phyloP scores from a whole-genome alignment of 1,284 basidiomycete species.

The Ustilago trichophora region DNA sequence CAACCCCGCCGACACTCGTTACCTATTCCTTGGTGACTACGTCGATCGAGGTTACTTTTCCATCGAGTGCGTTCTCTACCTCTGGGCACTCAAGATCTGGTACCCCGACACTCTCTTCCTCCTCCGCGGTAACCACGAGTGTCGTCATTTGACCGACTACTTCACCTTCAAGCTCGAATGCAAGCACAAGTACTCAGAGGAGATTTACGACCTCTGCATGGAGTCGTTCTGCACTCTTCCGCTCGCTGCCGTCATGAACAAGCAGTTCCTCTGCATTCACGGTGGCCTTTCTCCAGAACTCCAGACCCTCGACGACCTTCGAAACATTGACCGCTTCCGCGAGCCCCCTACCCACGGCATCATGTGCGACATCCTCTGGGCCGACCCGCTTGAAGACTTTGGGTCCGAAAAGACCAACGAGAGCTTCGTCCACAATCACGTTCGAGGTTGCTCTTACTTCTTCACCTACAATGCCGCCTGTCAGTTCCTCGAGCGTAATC shows the following conservation, averaged over 20 bases:
- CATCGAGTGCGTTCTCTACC: slow-evolving; percentile 66
- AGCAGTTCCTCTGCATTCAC: slow-evolving; percentile 95
- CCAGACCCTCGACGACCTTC: slow-evolving; percentile 87
- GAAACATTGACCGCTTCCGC: slow-evolving; percentile 90
- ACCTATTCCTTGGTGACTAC: slow-evolving; percentile 66
- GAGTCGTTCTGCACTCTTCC: slow-evolving; percentile 91
- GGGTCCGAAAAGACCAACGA: slow-evolving; percentile 86
- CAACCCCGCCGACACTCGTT: slow-evolving; percentile 65
- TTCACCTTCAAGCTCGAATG: slow-evolving; percentile 67
- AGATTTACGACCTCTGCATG: slow-evolving; percentile 66
- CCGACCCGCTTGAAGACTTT: slow-evolving; percentile 92
- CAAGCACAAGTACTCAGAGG: slow-evolving; percentile 67
- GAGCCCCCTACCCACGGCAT: slow-evolving; percentile 92
- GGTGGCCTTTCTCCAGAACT: slow-evolving; percentile 90
- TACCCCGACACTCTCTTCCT: slow-evolving; percentile 65
- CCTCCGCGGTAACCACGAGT: slow-evolving; percentile 66
- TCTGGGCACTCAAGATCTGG: slow-evolving; percentile 66
- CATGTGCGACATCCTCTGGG: slow-evolving; percentile 96
- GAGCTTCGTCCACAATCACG: slow-evolving; percentile 89
- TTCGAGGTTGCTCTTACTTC: slow-evolving; percentile 94
- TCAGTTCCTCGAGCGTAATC: slow-evolving; percentile 91
- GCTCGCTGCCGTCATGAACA: slow-evolving; percentile 93
- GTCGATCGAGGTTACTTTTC: slow-evolving; percentile 66
- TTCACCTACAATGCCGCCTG: slow-evolving; percentile 93
- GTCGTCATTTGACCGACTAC: slow-evolving; percentile 66